phyloP scores from a whole-genome alignment of 371 early-diverging fungal genomes.

The Mucor sp. region DNA sequence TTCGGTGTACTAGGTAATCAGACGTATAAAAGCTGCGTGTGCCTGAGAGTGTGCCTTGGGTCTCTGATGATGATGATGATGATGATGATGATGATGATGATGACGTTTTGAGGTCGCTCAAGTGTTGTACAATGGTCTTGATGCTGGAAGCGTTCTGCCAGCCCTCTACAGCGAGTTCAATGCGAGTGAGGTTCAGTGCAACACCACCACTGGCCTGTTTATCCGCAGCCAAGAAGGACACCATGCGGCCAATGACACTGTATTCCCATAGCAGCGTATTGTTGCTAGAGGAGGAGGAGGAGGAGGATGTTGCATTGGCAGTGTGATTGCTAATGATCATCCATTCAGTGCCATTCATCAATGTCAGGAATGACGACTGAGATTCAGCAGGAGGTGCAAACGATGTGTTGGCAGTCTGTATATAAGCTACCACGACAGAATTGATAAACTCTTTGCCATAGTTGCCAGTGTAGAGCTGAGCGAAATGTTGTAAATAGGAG shows the following conservation, averaged over 20 bases:
- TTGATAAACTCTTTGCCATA: constrained; percentile 33
- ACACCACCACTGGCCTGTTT: constrained; percentile 30
- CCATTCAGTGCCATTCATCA: constrained; percentile 37
- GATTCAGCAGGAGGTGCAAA: constrained; percentile 11
- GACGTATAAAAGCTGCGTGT: constrained; percentile 18
- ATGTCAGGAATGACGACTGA: constrained; percentile 16
- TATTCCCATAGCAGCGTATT: constrained; percentile 24
- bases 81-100: not conserved
- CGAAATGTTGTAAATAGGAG: constrained; percentile 30
- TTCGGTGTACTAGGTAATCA: constrained; percentile 28
- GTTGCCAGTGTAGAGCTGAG: constrained; percentile 27
- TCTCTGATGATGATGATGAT: not conserved
- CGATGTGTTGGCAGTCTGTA: constrained; percentile 17
- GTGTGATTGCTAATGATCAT: constrained; percentile 20
- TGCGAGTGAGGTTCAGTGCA: constrained; percentile 15
- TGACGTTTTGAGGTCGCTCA: not conserved
- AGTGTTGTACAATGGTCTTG: not conserved
- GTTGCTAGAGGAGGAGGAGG: not conserved
- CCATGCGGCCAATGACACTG: constrained; percentile 31
- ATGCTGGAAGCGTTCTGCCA: constrained; percentile 18
- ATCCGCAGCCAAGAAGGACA: constrained; percentile 20
- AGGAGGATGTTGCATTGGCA: not conserved
- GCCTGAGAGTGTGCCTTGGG: constrained; percentile 21
- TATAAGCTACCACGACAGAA: constrained; percentile 9
- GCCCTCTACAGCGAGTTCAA: constrained; percentile 9